phyloP scores from a whole-genome alignment of 306 rosid species.

The Lagenaria siceraria region DNA sequence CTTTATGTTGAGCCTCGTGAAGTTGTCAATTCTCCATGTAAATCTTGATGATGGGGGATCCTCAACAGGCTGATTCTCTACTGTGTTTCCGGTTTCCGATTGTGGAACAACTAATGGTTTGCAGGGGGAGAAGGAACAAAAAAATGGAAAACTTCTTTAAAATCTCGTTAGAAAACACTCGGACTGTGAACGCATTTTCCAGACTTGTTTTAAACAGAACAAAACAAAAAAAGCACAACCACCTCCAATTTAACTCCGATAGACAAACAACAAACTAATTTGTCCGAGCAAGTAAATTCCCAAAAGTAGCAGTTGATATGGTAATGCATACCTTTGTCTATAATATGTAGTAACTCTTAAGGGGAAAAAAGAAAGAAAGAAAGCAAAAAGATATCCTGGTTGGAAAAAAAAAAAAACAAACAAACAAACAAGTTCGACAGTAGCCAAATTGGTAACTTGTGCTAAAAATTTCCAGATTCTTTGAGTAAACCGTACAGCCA shows the following conservation, averaged over 20 bases:
- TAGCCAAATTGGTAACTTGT: not conserved
- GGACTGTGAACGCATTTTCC: not conserved
- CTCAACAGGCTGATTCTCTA: conserved; percentile 66
- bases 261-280: not conserved
- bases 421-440: not conserved
- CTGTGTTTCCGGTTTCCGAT: conserved; percentile 50
- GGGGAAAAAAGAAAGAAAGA: not conserved
- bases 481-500: not conserved
- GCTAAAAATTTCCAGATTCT: not conserved
- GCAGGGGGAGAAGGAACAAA: conserved; percentile 1
- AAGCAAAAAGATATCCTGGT: not conserved
- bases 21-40: conserved; percentile 79
- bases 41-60: conserved; percentile 64
- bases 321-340: not conserved
- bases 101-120: conserved; percentile 45
- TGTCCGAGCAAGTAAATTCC: not conserved
- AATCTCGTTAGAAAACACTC: not conserved
- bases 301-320: not conserved
- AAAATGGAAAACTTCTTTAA: not conserved
- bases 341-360: not conserved
- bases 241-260: not conserved
- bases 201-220: not conserved
- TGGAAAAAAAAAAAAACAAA: not conserved
- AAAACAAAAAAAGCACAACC: not conserved
- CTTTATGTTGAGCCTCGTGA: conserved; percentile 54